Conservation (phyloP, 768 basidiomycete species). For the Pleurotus djamor region DNA sequence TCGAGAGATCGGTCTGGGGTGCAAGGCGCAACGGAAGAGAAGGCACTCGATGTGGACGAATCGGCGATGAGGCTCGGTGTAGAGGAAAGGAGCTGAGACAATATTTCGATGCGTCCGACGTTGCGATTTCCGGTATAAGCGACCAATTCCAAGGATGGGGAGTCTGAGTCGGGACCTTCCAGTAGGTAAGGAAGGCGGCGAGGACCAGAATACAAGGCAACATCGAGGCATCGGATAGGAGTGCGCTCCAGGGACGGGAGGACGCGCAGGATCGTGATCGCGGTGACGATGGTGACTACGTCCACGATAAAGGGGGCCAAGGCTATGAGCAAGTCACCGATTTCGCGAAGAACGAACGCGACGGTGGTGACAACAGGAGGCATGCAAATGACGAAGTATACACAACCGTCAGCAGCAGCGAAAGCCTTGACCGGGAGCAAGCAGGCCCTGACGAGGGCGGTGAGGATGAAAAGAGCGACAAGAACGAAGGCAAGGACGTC, state of each 20-base stretch:
- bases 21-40: background rate
- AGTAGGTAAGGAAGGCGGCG: background rate
- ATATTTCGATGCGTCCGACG: background rate
- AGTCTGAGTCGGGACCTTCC: background rate
- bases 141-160: too few species aligned
- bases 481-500: background rate
- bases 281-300: background rate
- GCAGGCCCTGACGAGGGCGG: background rate
- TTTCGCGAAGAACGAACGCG: background rate
- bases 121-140: too few species aligned
- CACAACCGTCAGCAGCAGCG: background rate
- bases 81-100: background rate
- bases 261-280: background rate
- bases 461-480: background rate
- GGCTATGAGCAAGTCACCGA: background rate
- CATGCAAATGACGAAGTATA: background rate
- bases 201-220: background rate
- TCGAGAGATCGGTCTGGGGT: background rate
- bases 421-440: background rate
- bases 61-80: background rate
- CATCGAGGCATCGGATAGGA: background rate
- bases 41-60: background rate
- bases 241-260: background rate
- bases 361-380: background rate
- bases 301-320: background rate